Evolutionary conservation across 2,329 filamentous ascomycete species (phyloP).

Genomic region (Monilinia polystroma): DNA sequence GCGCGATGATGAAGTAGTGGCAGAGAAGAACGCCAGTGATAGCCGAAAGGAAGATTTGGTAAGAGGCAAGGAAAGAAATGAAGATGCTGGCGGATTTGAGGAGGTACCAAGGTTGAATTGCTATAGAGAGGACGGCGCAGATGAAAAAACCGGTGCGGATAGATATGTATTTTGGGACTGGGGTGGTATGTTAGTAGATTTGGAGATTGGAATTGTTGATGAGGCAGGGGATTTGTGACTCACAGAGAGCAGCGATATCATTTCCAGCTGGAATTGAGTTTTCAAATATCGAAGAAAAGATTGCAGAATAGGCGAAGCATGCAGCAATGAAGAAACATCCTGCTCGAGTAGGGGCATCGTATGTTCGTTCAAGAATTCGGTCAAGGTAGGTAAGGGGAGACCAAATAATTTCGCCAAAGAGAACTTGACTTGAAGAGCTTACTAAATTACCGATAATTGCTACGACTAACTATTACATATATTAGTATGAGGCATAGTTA

Average conservation of each 20-base stretch:
- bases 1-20: constrained; percentile 46
- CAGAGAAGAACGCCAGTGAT: constrained; percentile 46
- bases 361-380: constrained; percentile 40
- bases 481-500: not conserved
- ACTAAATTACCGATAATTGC: constrained; percentile 45
- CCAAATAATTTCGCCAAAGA: constrained; percentile 43
- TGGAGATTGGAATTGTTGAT: not conserved
- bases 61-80: constrained; percentile 45
- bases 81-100: constrained; percentile 42
- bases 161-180: constrained; percentile 43
- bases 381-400: constrained; percentile 43
- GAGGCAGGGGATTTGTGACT: not conserved
- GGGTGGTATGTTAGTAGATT: not conserved
- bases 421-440: constrained; percentile 37
- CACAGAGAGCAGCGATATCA: constrained; percentile 41
- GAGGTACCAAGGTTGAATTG: constrained; percentile 45
- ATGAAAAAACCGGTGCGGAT: constrained; percentile 45
- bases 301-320: constrained; percentile 45
- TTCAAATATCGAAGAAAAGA: constrained; percentile 48
- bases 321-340: constrained; percentile 46
- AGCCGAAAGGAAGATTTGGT: constrained; percentile 45
- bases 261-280: constrained; percentile 46
- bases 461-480: constrained; percentile 36
- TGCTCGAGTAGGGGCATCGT: constrained; percentile 42
- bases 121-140: constrained; percentile 41